Conservation (phyloP, 805 yeast species). For the Ogataea pignaliae region DNA sequence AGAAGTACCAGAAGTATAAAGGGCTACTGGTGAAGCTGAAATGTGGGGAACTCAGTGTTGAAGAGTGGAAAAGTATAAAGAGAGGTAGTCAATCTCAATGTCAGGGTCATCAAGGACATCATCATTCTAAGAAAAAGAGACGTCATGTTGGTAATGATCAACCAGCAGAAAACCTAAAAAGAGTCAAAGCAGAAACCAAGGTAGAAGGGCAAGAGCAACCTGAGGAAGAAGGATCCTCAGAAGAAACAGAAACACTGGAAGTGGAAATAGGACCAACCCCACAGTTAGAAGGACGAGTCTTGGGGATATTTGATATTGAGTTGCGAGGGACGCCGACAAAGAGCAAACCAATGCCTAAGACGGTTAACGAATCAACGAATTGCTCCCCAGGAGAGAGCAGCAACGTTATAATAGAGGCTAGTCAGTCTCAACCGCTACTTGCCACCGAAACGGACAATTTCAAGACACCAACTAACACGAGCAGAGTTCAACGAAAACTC, state of each 20-base stretch:
- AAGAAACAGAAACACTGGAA: conserved; percentile 3
- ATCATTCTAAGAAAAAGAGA: conserved; percentile 2
- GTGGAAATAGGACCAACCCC: conserved; percentile 80
- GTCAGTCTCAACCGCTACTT: neutral
- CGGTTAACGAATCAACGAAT: neutral
- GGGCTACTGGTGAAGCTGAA: conserved; percentile 11
- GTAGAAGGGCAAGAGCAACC: neutral
- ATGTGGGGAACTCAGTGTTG: conserved; percentile 10
- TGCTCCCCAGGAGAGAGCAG: conserved; percentile 2
- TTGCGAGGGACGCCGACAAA: conserved; percentile 17
- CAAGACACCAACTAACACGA: conserved; percentile 26
- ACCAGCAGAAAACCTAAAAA: conserved; percentile 2
- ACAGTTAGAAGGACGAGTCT: conserved; percentile 70
- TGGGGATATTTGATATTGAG: conserved; percentile 64
- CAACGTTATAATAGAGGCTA: neutral
- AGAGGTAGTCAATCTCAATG: neutral
- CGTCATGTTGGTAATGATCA: conserved; percentile 3
- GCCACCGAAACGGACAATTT: conserved; percentile 11
- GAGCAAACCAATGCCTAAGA: neutral
- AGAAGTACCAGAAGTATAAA: conserved; percentile 29
- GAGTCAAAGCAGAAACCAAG: neutral
- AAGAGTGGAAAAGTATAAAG: conserved; percentile 6
- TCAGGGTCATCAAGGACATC: conserved; percentile 6
- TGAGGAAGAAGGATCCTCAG: neutral
- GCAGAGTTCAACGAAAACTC: conserved; percentile 19